Conservation (phyloP, 1,139 yeast species). For the Nakaseomyces delphensis region DNA sequence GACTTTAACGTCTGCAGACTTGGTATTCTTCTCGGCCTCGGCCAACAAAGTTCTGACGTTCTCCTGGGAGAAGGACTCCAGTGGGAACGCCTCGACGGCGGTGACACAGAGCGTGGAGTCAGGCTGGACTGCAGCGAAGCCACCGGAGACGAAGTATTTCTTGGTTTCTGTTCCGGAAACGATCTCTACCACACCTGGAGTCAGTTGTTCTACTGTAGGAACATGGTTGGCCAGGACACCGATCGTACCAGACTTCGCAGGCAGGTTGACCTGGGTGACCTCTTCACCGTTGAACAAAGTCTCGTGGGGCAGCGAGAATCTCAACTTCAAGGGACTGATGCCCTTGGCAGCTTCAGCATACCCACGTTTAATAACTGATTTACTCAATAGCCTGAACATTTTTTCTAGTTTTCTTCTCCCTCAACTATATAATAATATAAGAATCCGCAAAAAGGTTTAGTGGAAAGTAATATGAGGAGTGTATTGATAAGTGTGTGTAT, state of each 20-base stretch:
- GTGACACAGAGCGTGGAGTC: constrained; percentile 85
- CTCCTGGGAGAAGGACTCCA: constrained; percentile 78
- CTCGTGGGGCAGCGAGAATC: constrained; percentile 85
- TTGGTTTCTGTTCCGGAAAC: constrained; percentile 68
- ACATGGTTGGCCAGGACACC: constrained; percentile 98
- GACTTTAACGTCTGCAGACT: constrained; percentile 75
- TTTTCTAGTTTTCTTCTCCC: neutral
- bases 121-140: constrained; percentile 95
- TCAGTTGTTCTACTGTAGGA: constrained; percentile 93
- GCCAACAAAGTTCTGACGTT: constrained; percentile 74
- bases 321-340: constrained; percentile 73
- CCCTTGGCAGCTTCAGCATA: constrained; percentile 69
- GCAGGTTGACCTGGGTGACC: constrained; percentile 85
- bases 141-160: constrained; percentile 87
- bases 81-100: constrained; percentile 92
- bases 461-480: no score
- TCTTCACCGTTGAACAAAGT: constrained; percentile 32
- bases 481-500: no score
- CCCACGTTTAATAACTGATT: constrained; percentile 49
- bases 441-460: no score
- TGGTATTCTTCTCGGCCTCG: constrained; percentile 90
- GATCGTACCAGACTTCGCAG: constrained; percentile 92
- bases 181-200: constrained; percentile 93
- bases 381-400: constrained; percentile 31
- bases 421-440: no score